These are phyloP conservation scores for Taphrina communis DNA, from an alignment of 1,139 yeast genomes.

Conservation along the genomic window DNA sequence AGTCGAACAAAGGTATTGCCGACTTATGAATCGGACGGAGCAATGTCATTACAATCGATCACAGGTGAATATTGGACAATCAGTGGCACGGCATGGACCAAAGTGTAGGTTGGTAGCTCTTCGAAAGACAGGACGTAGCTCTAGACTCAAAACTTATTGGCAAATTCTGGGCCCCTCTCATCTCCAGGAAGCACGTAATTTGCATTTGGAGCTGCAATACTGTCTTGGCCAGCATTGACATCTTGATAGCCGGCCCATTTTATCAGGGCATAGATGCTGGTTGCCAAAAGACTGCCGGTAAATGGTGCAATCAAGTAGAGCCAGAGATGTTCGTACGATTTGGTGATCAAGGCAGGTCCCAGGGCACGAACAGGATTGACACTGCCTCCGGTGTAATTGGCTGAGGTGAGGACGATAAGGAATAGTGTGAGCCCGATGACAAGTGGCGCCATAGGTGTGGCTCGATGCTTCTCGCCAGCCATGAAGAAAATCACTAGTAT, in stretches of 20 bases:
- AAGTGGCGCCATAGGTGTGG: constrained; percentile 34
- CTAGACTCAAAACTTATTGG: background rate
- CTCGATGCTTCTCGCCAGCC: constrained; percentile 77
- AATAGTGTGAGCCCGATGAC: constrained; percentile 68
- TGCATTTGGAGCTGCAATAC: constrained; percentile 26
- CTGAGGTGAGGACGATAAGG: constrained; percentile 67
- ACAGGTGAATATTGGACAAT: constrained; percentile 6
- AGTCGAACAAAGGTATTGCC: background rate
- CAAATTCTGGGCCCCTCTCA: background rate
- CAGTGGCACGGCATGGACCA: background rate
- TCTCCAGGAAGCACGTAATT: constrained; percentile 26
- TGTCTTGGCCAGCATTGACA: constrained; percentile 37
- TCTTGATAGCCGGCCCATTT: constrained; percentile 37
- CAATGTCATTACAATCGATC: background rate
- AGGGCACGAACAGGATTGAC: constrained; percentile 88
- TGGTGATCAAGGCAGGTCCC: constrained; percentile 79
- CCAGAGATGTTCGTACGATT: constrained; percentile 79
- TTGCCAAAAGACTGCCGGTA: constrained; percentile 41
- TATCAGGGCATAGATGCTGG: constrained; percentile 29
- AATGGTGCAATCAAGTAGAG: constrained; percentile 64
- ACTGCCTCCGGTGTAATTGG: constrained; percentile 50
- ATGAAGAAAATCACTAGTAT: constrained; percentile 78
- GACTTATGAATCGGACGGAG: constrained; percentile 15
- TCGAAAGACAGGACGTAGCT: background rate
- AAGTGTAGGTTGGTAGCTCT: background rate